Evolutionary conservation across 345 rosid genomes (phyloP).

Genomic region (Arabidopsis arenosa): DNA sequence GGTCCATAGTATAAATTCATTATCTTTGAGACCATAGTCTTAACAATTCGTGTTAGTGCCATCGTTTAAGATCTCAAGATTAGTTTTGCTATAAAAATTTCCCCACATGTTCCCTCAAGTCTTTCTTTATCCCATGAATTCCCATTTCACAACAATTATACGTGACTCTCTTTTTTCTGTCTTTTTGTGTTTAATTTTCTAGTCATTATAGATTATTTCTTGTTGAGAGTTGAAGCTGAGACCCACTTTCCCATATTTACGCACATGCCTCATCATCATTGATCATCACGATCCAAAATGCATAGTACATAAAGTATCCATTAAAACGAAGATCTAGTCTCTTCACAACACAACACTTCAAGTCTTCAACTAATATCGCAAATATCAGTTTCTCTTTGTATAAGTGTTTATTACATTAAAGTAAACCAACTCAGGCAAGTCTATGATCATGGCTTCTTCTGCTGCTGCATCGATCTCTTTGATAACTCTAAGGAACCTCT

Average conservation of each 20-base stretch:
- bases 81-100: not conserved
- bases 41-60: too few relatives aligned
- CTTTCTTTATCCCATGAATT: not conserved
- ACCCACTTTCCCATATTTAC: conserved; percentile 19
- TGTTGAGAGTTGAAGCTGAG: conserved; percentile 4
- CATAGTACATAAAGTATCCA: conserved; percentile 11
- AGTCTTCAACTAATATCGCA: not conserved
- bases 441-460: conserved; percentile 45
- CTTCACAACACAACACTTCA: conserved; percentile 23
- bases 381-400: conserved; percentile 13
- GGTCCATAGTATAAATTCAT: not conserved
- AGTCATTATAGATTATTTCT: not conserved
- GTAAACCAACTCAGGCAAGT: conserved; percentile 32
- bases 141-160: not conserved
- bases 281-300: not conserved
- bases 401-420: not conserved
- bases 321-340: conserved; percentile 12
- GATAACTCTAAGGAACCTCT: conserved; percentile 24
- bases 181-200: not conserved
- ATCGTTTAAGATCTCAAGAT: conserved; percentile 8
- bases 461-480: conserved; percentile 42
- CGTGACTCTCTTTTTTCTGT: not conserved
- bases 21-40: too few relatives aligned
- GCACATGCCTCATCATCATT: conserved; percentile 26
- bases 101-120: conserved; percentile 18